Evolutionary conservation across 495 filamentous ascomycete genomes (phyloP).

Genomic region (Podospora appendiculata): DNA sequence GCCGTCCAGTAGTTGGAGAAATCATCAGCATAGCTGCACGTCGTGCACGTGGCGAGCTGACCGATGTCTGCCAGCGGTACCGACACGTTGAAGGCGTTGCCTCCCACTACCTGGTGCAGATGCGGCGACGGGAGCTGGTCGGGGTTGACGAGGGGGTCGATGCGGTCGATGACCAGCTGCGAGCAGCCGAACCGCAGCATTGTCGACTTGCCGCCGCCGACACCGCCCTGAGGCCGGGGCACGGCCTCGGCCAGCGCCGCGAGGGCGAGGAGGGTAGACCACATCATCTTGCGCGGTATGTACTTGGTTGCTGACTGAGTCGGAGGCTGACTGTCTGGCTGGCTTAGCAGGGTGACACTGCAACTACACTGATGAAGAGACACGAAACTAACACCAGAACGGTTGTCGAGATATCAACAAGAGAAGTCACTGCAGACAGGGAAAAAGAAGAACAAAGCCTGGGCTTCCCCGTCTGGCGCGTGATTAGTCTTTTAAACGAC

Average conservation of each 20-base stretch:
- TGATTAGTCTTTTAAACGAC: too few species aligned
- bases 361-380: too few species aligned
- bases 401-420: neutral
- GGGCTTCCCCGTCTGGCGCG: too few species aligned
- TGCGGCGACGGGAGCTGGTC: conserved; percentile 28
- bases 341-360: too few species aligned
- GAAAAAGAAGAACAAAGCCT: too few species aligned
- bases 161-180: conserved; percentile 29
- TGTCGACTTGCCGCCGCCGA: conserved; percentile 14
- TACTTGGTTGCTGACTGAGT: too few species aligned
- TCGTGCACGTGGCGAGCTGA: conserved; percentile 25
- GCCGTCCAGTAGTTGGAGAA: conserved; percentile 41
- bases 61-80: conserved; percentile 22
- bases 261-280: conserved; percentile 21
- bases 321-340: neutral
- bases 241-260: conserved; percentile 20
- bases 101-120: conserved; percentile 30
- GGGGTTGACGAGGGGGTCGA: conserved; percentile 31
- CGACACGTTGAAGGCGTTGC: conserved; percentile 29
- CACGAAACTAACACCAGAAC: too few species aligned
- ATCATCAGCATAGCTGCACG: conserved; percentile 29
- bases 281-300: conserved; percentile 22
- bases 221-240: conserved; percentile 21
- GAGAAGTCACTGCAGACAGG: neutral
- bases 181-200: conserved; percentile 35